Evolutionary conservation across 179 eudicot genomes (phyloP).

Genomic region (Silene vulgaris): DNA sequence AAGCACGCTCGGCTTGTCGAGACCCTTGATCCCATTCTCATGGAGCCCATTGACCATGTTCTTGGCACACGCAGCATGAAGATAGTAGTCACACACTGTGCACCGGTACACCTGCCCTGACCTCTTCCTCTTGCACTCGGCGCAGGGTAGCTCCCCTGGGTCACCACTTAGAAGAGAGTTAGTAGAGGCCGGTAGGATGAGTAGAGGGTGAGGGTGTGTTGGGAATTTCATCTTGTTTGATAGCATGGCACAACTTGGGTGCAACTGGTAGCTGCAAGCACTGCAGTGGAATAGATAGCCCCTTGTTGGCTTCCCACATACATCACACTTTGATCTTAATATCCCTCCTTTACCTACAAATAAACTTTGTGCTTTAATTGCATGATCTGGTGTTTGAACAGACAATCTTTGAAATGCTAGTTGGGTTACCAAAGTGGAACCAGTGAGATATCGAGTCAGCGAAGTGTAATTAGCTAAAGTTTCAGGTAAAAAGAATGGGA

Average conservation of each 20-base stretch:
- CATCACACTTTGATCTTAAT: constrained; percentile 57
- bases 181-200: constrained; percentile 44
- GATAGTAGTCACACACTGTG: constrained; percentile 56
- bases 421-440: not conserved
- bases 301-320: constrained; percentile 59
- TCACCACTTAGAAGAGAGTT: constrained; percentile 14
- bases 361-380: not conserved
- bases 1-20: constrained; percentile 44
- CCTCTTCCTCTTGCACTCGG: constrained; percentile 60
- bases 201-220: constrained; percentile 55
- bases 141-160: constrained; percentile 32
- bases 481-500: not conserved
- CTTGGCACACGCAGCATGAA: constrained; percentile 88
- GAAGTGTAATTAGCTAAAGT: not conserved
- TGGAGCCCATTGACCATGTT: constrained; percentile 64
- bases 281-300: constrained; percentile 69
- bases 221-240: constrained; percentile 53
- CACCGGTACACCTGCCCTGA: constrained; percentile 62
- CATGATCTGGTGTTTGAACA: not conserved
- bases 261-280: constrained; percentile 74
- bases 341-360: constrained; percentile 49
- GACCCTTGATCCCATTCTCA: constrained; percentile 44
- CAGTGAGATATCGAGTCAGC: not conserved
- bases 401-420: not conserved
- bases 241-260: constrained; percentile 82